phyloP scores from a whole-genome alignment of 306 rosid genomes.

The Phaseolus lunatus region DNA sequence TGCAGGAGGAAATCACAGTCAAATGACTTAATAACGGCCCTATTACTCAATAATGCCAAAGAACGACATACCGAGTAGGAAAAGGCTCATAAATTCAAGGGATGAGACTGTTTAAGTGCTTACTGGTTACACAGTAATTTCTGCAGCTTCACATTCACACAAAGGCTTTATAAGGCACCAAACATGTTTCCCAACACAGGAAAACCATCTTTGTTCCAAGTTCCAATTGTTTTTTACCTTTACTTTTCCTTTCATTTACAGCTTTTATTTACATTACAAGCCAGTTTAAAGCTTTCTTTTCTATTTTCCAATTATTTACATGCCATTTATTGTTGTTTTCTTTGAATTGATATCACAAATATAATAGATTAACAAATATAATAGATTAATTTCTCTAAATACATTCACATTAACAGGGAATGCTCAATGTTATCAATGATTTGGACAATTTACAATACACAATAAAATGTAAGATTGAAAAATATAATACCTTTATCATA shows the following conservation, averaged over 20 bases:
- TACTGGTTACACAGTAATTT: background rate
- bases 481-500: background rate
- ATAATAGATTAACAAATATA: background rate
- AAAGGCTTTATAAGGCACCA: background rate
- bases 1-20: background rate
- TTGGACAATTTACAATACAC: background rate
- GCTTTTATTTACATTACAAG: background rate
- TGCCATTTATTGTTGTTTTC: background rate
- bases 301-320: background rate
- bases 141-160: background rate
- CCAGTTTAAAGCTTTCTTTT: background rate
- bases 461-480: slow-evolving; percentile 13
- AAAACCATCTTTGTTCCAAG: background rate
- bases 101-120: background rate
- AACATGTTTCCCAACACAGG: background rate
- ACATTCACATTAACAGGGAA: background rate
- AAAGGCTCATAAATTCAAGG: background rate
- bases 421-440: slow-evolving; percentile 15
- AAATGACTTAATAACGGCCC: background rate
- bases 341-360: background rate
- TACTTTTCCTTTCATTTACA: background rate
- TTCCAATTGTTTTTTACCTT: background rate
- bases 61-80: background rate
- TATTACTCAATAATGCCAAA: background rate
- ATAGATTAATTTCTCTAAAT: background rate